Conservation (phyloP, 2,329 filamentous ascomycete genomes). For the Aaosphaeria arxii region DNA sequence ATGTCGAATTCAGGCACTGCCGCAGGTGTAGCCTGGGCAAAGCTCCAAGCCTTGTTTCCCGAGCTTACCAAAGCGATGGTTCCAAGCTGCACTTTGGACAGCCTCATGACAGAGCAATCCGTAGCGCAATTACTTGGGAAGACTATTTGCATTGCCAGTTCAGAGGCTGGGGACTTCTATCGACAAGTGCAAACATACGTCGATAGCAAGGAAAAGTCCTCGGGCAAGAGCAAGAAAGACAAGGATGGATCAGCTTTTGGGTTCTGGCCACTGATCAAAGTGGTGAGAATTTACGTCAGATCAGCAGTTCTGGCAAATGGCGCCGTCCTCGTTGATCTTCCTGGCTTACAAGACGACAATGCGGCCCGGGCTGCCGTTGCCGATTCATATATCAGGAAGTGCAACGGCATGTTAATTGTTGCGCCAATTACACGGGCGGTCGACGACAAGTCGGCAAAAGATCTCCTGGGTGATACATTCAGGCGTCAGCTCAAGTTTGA, state of each 20-base stretch:
- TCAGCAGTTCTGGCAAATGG: constrained; percentile 52
- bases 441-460: constrained; percentile 58
- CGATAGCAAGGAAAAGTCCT: constrained; percentile 54
- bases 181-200: constrained; percentile 49
- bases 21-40: constrained; percentile 49
- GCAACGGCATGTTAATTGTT: constrained; percentile 60
- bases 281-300: constrained; percentile 53
- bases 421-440: constrained; percentile 60
- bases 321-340: constrained; percentile 57
- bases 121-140: constrained; percentile 42
- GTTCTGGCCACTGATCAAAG: constrained; percentile 54
- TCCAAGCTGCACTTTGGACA: constrained; percentile 31
- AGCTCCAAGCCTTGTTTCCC: constrained; percentile 51
- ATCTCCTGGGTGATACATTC: constrained; percentile 55
- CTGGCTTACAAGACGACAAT: constrained; percentile 60
- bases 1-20: constrained; percentile 45
- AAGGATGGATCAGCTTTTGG: constrained; percentile 34
- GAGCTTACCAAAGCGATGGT: constrained; percentile 41
- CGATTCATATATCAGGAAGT: constrained; percentile 58
- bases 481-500: constrained; percentile 60
- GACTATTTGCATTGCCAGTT: too few relatives aligned
- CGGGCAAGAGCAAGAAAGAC: constrained; percentile 24
- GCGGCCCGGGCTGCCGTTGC: constrained; percentile 58
- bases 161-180: constrained; percentile 43
- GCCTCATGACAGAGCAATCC: constrained; percentile 41